Percentiles rank a stretch among this genome's conserved stretches.
These are phyloP conservation scores for Ustulina deusta DNA, from an alignment of 2,329 filamentous ascomycete genomes.

Conservation along the genomic window DNA sequence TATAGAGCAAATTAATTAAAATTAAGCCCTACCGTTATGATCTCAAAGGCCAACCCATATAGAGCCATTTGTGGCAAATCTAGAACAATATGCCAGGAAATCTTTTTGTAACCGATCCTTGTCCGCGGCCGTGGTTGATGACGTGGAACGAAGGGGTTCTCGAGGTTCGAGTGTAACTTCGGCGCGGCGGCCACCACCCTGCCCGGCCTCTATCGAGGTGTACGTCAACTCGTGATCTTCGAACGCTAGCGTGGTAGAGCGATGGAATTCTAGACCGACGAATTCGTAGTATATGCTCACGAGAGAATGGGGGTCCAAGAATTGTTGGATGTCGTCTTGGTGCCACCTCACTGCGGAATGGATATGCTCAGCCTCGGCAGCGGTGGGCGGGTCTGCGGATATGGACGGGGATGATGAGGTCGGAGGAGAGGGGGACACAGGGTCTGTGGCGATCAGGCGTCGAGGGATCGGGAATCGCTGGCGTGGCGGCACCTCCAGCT, in stretches of 20 bases:
- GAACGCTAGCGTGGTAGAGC: slow-evolving; percentile 58
- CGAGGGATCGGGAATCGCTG: slow-evolving; percentile 51
- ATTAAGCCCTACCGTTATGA: background rate
- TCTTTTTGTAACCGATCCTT: slow-evolving; percentile 27
- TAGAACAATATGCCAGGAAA: slow-evolving; percentile 42
- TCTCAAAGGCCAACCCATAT: slow-evolving; percentile 31
- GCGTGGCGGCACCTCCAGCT: slow-evolving; percentile 54
- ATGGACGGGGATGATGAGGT: background rate
- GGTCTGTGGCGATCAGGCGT: slow-evolving; percentile 39
- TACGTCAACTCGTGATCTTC: slow-evolving; percentile 62
- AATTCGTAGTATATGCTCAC: slow-evolving; percentile 57
- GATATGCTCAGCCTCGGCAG: no score
- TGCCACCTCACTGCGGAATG: no score
- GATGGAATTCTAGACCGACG: slow-evolving; percentile 64
- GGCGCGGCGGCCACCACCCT: slow-evolving; percentile 63
- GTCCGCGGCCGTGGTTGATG: background rate
- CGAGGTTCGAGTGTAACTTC: slow-evolving; percentile 61
- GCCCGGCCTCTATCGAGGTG: slow-evolving; percentile 64
- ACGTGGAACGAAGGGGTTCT: background rate
- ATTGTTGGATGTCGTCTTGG: background rate
- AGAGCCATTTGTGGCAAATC: slow-evolving; percentile 35
- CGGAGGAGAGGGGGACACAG: background rate
- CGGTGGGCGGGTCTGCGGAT: background rate
- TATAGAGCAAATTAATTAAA: background rate
- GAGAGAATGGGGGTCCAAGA: slow-evolving; percentile 13